Evolutionary conservation across 352 stramenopile species (phyloP).

Genomic region (Phytopythium sindhum): DNA sequence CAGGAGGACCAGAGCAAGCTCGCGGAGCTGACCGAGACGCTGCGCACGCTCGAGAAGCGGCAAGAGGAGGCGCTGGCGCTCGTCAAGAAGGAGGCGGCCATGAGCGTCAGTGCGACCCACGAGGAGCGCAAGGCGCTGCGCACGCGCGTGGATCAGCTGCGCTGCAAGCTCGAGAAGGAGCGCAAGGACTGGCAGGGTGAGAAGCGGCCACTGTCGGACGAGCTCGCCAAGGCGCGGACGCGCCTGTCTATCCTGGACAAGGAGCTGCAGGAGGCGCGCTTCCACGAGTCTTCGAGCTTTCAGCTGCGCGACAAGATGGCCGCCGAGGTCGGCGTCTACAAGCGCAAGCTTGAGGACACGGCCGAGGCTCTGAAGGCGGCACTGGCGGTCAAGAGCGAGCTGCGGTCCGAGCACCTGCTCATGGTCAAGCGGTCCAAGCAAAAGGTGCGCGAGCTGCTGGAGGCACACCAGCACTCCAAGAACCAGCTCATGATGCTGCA

Average conservation of each 20-base stretch:
- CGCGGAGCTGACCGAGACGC: constrained; percentile 38
- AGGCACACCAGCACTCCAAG: constrained; percentile 35
- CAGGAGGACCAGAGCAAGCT: constrained; percentile 63
- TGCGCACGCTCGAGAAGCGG: constrained; percentile 60
- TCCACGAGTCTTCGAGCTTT: constrained; percentile 58
- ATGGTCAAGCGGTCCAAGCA: constrained; percentile 55
- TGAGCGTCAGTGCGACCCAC: constrained; percentile 51
- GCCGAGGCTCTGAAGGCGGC: constrained; percentile 48
- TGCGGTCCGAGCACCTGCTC: constrained; percentile 43
- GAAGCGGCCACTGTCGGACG: constrained; percentile 45
- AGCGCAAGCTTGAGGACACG: constrained; percentile 57
- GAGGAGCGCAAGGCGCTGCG: constrained; percentile 74
- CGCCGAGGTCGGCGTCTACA: constrained; percentile 40
- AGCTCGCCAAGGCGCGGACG: constrained; percentile 49
- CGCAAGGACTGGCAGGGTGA: constrained; percentile 63
- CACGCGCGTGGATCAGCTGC: constrained; percentile 57
- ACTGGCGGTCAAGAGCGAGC: constrained; percentile 36
- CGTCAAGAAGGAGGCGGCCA: constrained; percentile 47
- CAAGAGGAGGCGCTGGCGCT: constrained; percentile 58
- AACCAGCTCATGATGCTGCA: constrained; percentile 65
- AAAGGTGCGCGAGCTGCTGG: constrained; percentile 60
- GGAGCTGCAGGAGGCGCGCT: constrained; percentile 57
- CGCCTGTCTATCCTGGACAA: constrained; percentile 60
- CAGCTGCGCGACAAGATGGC: constrained; percentile 71
- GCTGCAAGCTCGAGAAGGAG: constrained; percentile 60